Percentiles rank a stretch among this genome's conserved stretches.
phyloP scores from a whole-genome alignment of 257 asterid species.

The Solanum clarkiae region DNA sequence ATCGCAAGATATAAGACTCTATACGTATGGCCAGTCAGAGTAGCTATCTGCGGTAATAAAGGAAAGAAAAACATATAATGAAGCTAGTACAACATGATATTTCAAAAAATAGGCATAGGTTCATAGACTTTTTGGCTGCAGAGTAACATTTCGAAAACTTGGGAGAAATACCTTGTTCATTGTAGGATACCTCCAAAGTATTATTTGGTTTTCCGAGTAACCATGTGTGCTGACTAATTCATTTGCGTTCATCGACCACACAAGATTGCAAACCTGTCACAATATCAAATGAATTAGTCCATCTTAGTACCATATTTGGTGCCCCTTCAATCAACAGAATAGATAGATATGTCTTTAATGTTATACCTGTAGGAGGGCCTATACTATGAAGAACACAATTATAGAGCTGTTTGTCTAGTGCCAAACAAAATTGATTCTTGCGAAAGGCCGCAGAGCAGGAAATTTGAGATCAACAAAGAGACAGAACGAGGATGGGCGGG shows the following conservation, averaged over 20 bases:
- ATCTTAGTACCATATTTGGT: background rate
- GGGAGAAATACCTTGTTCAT: conserved; percentile 61
- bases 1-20: conserved; percentile 87
- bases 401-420: background rate
- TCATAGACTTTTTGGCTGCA: background rate
- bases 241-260: conserved; percentile 87
- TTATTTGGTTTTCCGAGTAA: conserved; percentile 84
- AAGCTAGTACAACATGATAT: background rate
- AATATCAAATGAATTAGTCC: background rate
- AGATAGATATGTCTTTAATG: background rate
- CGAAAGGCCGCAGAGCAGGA: background rate
- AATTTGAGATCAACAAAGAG: background rate
- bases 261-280: conserved; percentile 93
- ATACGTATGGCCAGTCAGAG: conserved; percentile 87
- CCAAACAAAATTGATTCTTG: background rate
- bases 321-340: background rate
- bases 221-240: conserved; percentile 95
- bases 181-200: conserved; percentile 88
- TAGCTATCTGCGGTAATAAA: conserved; percentile 58
- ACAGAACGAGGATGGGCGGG: background rate
- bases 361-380: background rate
- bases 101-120: background rate
- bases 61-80: background rate
- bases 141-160: background rate
- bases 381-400: background rate